phyloP scores from a whole-genome alignment of 148 eudicot genomes.

The Salicornia ramosissima region DNA sequence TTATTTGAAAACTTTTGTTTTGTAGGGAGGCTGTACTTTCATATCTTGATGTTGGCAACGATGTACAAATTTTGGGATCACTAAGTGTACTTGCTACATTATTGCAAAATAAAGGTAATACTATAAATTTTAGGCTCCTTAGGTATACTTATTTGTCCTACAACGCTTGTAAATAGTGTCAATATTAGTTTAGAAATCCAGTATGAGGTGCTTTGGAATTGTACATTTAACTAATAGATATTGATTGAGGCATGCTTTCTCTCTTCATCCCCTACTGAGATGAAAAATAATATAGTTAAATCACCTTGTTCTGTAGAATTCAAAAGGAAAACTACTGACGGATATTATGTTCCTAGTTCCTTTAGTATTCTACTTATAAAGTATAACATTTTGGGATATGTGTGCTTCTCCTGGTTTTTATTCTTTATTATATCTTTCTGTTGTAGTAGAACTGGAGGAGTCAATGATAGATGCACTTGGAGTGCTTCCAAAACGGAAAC shows the following conservation, averaged over 20 bases:
- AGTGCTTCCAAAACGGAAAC: conserved; percentile 87
- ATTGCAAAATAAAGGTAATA: conserved; percentile 85
- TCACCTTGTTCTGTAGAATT: neutral
- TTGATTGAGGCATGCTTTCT: neutral
- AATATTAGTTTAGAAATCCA: neutral
- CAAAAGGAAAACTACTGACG: neutral
- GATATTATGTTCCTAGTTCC: neutral
- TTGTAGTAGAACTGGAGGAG: conserved; percentile 78
- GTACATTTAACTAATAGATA: neutral
- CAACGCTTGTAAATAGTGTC: neutral
- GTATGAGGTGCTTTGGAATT: neutral
- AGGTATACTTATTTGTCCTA: conserved; percentile 3
- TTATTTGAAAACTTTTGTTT: conserved; percentile 20
- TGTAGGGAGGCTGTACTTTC: conserved; percentile 81
- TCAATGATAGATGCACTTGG: conserved; percentile 95
- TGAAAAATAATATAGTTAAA: too few species aligned
- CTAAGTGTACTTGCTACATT: conserved; percentile 75
- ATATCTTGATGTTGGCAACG: conserved; percentile 62
- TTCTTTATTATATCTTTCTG: conserved; percentile 22
- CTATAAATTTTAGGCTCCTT: conserved; percentile 3
- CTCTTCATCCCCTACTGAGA: neutral
- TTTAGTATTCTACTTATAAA: neutral
- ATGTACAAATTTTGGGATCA: conserved; percentile 74
- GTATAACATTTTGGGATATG: neutral
- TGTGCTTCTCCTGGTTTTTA: conserved; percentile 2